Evolutionary conservation across 129 eudicot genomes (phyloP).

Genomic region (Calendula officinalis): DNA sequence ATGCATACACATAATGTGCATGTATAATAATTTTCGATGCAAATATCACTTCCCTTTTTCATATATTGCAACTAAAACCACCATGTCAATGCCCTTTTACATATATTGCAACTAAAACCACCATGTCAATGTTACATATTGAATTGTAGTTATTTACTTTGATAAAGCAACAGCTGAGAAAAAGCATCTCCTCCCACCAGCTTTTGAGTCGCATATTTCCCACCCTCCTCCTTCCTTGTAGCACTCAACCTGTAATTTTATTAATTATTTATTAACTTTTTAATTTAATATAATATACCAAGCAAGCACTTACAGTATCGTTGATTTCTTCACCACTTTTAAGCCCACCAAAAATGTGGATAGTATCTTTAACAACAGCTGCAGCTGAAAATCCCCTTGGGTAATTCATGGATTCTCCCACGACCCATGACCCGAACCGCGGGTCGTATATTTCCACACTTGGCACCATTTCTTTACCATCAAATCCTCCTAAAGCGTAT

Average conservation of each 20-base stretch:
- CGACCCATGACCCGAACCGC: constrained; percentile 59
- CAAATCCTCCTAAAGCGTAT: constrained; percentile 70
- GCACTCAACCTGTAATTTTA: constrained; percentile 57
- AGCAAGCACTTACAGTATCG: constrained; percentile 40
- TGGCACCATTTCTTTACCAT: constrained; percentile 53
- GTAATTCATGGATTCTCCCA: constrained; percentile 57
- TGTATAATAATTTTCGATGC: too few relatives aligned
- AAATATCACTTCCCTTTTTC: too few relatives aligned
- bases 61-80: neutral
- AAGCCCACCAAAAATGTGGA: constrained; percentile 66
- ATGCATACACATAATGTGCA: too few relatives aligned
- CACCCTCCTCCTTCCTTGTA: constrained; percentile 73
- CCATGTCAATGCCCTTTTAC: neutral
- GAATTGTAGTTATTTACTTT: constrained; percentile 1
- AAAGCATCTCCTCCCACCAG: constrained; percentile 54
- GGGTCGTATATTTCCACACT: constrained; percentile 70
- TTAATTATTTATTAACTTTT: neutral
- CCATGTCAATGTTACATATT: neutral
- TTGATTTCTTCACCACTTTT: constrained; percentile 31
- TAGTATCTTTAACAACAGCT: constrained; percentile 47
- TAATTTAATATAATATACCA: too few relatives aligned
- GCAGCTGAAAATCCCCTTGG: constrained; percentile 63
- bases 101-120: neutral
- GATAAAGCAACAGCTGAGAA: constrained; percentile 57
- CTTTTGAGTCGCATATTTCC: constrained; percentile 42